phyloP scores from a whole-genome alignment of 345 rosid genomes.

The Brassica carinata region DNA sequence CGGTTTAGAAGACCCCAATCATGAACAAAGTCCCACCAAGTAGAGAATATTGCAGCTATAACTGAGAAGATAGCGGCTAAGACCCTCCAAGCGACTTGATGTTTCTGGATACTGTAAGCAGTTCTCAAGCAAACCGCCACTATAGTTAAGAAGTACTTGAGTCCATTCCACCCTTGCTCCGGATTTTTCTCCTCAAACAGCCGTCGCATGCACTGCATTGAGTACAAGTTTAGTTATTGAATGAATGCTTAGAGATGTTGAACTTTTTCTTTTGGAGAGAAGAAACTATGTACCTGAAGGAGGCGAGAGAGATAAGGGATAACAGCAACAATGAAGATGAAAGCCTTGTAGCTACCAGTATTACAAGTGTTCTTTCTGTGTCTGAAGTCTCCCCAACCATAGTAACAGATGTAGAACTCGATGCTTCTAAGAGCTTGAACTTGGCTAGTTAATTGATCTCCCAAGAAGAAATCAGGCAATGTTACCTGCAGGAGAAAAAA shows the following conservation, averaged over 20 bases:
- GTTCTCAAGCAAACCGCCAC: constrained; percentile 65
- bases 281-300: constrained; percentile 50
- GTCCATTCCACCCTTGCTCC: constrained; percentile 59
- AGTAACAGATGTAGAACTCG: constrained; percentile 71
- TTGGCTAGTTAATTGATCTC: constrained; percentile 71
- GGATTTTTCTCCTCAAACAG: constrained; percentile 60
- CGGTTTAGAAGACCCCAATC: constrained; percentile 77
- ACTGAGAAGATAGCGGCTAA: constrained; percentile 47
- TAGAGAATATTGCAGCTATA: constrained; percentile 48
- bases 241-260: neutral
- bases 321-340: constrained; percentile 56
- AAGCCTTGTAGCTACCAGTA: constrained; percentile 36
- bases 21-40: constrained; percentile 65
- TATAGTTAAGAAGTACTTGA: constrained; percentile 66
- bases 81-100: constrained; percentile 42
- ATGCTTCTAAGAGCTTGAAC: constrained; percentile 73
- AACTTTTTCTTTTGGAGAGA: neutral
- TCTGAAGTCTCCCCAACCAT: constrained; percentile 62
- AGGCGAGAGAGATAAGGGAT: constrained; percentile 60
- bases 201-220: constrained; percentile 63
- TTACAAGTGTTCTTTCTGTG: constrained; percentile 49
- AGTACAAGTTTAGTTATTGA: constrained; percentile 18
- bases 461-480: constrained; percentile 73
- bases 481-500: constrained; percentile 48
- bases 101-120: constrained; percentile 44